phyloP scores from a whole-genome alignment of 2,329 filamentous ascomycete species.

The Leptographium lundbergii region DNA sequence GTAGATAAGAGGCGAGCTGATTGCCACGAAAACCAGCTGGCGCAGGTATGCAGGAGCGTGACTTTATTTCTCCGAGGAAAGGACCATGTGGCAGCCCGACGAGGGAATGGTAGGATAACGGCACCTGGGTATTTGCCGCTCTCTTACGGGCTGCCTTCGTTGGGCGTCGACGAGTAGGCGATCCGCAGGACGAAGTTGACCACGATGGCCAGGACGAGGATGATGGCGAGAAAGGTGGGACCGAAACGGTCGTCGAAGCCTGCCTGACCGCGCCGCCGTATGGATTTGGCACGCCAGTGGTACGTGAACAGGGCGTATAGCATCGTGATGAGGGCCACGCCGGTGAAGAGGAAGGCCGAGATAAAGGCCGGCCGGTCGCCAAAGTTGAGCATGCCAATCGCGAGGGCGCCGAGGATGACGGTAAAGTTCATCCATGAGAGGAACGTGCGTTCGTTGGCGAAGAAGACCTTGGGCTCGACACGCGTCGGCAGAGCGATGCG shows the following conservation, averaged over 20 bases:
- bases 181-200: slow-evolving; percentile 89
- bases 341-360: slow-evolving; percentile 83
- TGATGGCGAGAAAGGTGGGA: slow-evolving; percentile 78
- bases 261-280: slow-evolving; percentile 78
- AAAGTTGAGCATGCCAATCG: slow-evolving; percentile 96
- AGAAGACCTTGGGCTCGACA: slow-evolving; percentile 99
- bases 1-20: background rate
- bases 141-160: slow-evolving; percentile 3
- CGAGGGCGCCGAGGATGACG: slow-evolving; percentile 91
- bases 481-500: slow-evolving; percentile 95
- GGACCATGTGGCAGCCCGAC: background rate
- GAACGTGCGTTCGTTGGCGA: slow-evolving; percentile 98
- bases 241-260: slow-evolving; percentile 96
- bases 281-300: slow-evolving; percentile 93
- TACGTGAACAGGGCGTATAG: slow-evolving; percentile 89
- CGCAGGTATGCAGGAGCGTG: background rate
- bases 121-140: too few relatives aligned
- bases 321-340: slow-evolving; percentile 91
- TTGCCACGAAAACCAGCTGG: background rate
- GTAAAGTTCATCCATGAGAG: slow-evolving; percentile 99
- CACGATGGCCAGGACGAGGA: slow-evolving; percentile 76
- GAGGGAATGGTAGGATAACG: background rate
- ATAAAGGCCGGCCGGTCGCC: slow-evolving; percentile 91
- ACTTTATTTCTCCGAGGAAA: too few relatives aligned
- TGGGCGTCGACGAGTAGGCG: slow-evolving; percentile 22